Base-by-base conservation (phyloP, 78 protist species). In the Polysphondylium violaceum region DNA sequence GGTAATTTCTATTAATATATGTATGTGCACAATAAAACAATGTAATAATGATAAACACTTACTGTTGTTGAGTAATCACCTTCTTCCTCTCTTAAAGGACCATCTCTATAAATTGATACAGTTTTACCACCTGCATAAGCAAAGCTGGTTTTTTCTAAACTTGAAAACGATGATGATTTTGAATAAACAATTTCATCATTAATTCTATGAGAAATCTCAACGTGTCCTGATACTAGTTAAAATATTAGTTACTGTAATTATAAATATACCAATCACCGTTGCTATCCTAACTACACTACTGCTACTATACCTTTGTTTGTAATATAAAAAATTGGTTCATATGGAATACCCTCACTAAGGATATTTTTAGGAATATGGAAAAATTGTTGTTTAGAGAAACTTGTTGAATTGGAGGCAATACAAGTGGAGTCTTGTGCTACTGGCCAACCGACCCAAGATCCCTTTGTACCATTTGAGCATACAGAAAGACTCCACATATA, bases 91-190 rank as follows among this genome's bases (percentile, higher is more conserved):
- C 53, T 73, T 36, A 29, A 14, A 27, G 89, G 77, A 68, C 51
- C 89, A 65, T 69, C 36, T 81, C 89, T 81, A 47, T 55, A 81
- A 1, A 81, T 56, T 1, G 1, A 9, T 7, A 81, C 8, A 17
- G 3, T 12, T 31, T 81, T 65, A 16, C 89, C 89, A 81, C 89
- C 89, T 35, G 73, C 31, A 58, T 27, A 40, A 14, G 89, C 89
- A 56, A 68, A 81, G 3, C 53, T 72, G 36, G 14, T 53, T 43
- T 56, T 65, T 29, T n/a, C 21, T 21, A 75, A 3, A 14, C 41
- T 53, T 11, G 60, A 25, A 19, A 75, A n/a, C 11, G 53, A 31
- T 23, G 43, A 16, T 7, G 29, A 23, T 2, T n/a, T 58, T n/a
- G 27, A 31, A 25, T 43, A 35, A 21, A 36, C 36, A 21, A 1